These are phyloP conservation scores for Pouteria glomerata DNA, from an alignment of 148 eudicot genomes.

Conservation along the genomic window DNA sequence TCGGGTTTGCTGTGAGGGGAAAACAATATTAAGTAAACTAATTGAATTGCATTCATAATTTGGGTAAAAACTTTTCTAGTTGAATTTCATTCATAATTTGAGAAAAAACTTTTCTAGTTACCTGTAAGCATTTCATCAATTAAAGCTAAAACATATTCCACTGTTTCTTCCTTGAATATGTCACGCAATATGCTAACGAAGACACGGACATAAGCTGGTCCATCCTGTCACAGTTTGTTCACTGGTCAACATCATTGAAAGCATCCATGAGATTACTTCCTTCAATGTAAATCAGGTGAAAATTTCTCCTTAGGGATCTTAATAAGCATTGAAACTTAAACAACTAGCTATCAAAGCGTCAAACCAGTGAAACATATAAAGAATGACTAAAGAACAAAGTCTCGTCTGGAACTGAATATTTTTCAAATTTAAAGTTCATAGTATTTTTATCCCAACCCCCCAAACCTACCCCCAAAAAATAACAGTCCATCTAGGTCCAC, in stretches of 20 bases:
- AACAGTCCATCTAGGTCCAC: not conserved
- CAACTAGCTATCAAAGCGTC: too few species aligned
- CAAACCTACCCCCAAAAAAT: not conserved
- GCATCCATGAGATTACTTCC: constrained; percentile 1
- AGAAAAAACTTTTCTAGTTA: constrained; percentile 22
- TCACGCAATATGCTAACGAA: constrained; percentile 85
- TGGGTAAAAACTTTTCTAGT: constrained; percentile 6
- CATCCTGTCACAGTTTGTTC: constrained; percentile 63
- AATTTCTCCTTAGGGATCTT: not conserved
- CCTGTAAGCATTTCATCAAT: constrained; percentile 93
- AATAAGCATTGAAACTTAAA: not conserved
- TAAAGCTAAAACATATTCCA: constrained; percentile 88
- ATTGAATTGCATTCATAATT: not conserved
- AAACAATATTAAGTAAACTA: constrained; percentile 13
- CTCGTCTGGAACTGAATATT: not conserved
- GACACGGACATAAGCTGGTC: constrained; percentile 75
- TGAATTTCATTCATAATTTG: not conserved
- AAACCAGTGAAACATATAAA: not conserved
- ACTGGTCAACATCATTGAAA: constrained; percentile 11
- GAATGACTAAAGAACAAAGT: constrained; percentile 1
- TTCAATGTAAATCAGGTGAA: not conserved
- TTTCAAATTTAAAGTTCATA: not conserved
- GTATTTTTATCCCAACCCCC: not conserved
- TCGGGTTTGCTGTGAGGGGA: constrained; percentile 73
- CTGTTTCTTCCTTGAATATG: constrained; percentile 91